A percentile compares a stretch with the other conserved stretches of the same genome.
These are phyloP conservation scores for Podospora bellae-mahoneyi DNA, from an alignment of 495 filamentous ascomycete species.

Conservation along the genomic window DNA sequence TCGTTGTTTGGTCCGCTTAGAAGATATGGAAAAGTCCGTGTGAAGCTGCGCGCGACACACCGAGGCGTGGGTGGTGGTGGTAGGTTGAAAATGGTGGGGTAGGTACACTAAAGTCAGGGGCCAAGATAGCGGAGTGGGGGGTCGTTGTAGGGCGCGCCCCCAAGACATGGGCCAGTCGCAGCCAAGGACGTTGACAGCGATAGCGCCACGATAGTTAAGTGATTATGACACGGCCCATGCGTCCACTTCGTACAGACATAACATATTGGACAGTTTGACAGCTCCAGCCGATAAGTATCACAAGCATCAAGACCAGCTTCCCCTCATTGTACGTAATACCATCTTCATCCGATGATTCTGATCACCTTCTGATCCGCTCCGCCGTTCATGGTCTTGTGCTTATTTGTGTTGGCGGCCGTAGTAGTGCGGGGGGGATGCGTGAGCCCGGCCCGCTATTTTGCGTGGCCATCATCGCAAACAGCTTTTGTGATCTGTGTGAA, in stretches of 20 bases:
- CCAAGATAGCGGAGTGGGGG: not conserved
- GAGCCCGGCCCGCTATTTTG: not conserved
- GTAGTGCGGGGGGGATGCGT: not conserved
- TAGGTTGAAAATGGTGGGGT: not conserved
- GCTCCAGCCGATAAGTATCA: not conserved
- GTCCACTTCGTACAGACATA: not conserved
- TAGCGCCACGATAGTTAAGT: not conserved
- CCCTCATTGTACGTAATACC: not conserved
- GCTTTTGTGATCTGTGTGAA: not conserved
- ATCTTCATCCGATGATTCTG: not conserved
- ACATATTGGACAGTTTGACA: not conserved
- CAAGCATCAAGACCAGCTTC: not conserved
- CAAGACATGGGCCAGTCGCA: not conserved
- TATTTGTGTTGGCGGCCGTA: not conserved
- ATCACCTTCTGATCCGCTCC: not conserved
- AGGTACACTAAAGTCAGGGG: not conserved
- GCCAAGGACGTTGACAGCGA: not conserved
- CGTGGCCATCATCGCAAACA: not conserved
- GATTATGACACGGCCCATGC: not conserved
- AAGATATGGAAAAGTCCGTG: no score
- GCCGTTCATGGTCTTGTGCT: not conserved
- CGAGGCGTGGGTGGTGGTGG: no score
- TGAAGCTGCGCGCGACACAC: no score
- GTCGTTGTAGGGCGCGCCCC: not conserved
- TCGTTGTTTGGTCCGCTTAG: not conserved